Conservation (phyloP, 1,284 basidiomycete genomes). For the Cerioporus squamosus region DNA sequence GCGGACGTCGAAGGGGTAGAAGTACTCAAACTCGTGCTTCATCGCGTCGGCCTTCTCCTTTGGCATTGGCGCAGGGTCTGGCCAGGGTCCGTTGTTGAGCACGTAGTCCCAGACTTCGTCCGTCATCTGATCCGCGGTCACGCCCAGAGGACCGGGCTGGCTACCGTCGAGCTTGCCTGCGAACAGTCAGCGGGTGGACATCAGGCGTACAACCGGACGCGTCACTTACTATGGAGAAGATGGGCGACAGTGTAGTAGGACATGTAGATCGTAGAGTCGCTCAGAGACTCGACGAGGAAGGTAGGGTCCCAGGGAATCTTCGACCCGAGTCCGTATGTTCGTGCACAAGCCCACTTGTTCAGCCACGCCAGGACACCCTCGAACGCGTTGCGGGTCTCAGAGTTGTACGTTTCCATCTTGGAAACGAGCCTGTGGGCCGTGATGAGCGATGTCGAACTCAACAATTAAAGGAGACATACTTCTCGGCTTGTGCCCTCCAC, state of each 20-base stretch:
- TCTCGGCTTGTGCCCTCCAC: conserved; percentile 89
- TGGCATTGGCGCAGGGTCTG: conserved; percentile 65
- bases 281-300: conserved; percentile 96
- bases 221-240: conserved; percentile 77
- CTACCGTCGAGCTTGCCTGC: conserved; percentile 79
- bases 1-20: conserved; percentile 98
- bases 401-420: conserved; percentile 89
- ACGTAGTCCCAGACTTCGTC: conserved; percentile 99
- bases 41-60: conserved; percentile 83
- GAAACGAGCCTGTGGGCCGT: conserved; percentile 64
- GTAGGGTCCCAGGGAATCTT: conserved; percentile 97
- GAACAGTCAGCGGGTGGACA: conserved; percentile 17
- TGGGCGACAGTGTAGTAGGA: conserved; percentile 96
- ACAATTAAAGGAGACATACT: conserved; percentile 49
- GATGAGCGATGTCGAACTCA: conserved; percentile 12
- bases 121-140: conserved; percentile 92
- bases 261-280: conserved; percentile 99
- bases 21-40: conserved; percentile 95
- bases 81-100: conserved; percentile 80
- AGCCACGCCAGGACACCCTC: conserved; percentile 94
- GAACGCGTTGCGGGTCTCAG: conserved; percentile 91
- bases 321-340: conserved; percentile 96
- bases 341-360: conserved; percentile 98
- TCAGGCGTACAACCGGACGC: background rate
- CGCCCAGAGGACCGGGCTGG: conserved; percentile 81